These are phyloP conservation scores for Akanthomyces muscarius DNA, from an alignment of 2,329 filamentous ascomycete species.

Conservation along the genomic window DNA sequence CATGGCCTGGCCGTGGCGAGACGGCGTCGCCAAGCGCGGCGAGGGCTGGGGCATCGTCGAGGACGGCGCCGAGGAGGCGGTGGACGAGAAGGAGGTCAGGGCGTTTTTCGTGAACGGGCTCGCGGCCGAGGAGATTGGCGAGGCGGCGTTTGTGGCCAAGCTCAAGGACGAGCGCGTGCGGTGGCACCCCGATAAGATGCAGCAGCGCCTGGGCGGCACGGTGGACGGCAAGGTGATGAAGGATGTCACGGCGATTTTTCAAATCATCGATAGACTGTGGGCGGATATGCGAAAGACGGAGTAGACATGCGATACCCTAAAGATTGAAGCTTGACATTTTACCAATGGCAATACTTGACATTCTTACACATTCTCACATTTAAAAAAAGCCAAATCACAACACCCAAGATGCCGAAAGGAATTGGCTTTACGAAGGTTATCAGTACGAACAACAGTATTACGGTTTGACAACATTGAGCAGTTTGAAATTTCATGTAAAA, in stretches of 20 bases:
- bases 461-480: no score
- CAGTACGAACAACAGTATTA: no score
- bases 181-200: constrained; percentile 98
- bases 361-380: no score
- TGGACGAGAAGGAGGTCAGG: constrained; percentile 58
- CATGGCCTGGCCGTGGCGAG: constrained; percentile 63
- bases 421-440: no score
- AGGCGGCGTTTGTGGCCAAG: constrained; percentile 42
- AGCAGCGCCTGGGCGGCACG: constrained; percentile 74
- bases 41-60: constrained; percentile 44
- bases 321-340: no score
- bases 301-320: neutral
- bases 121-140: constrained; percentile 39
- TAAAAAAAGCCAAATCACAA: no score
- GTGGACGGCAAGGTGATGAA: constrained; percentile 70
- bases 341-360: no score
- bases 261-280: constrained; percentile 82
- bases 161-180: constrained; percentile 83
- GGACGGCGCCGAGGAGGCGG: constrained; percentile 46
- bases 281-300: constrained; percentile 48
- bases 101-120: constrained; percentile 61
- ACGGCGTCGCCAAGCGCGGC: constrained; percentile 5
- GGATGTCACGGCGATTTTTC: constrained; percentile 84
- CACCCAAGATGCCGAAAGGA: no score
- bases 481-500: neutral